Base-by-base conservation (phyloP, 2,329 filamentous ascomycete genomes). In the Bertia moriformis region DNA sequence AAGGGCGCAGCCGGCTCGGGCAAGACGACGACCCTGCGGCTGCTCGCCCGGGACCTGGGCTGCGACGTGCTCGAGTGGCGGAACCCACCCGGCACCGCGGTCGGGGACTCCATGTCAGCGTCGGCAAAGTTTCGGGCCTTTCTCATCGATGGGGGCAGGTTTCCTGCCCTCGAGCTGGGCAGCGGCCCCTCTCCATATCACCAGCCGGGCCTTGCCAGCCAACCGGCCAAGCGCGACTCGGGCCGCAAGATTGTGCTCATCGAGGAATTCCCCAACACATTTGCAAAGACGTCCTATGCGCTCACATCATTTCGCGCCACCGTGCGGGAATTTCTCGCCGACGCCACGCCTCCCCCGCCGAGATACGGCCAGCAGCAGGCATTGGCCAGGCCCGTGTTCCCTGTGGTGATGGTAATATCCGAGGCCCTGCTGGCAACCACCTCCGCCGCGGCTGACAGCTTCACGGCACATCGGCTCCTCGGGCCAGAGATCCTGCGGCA, bases 91-190 rank as follows among this genome's bases (percentile, higher is more conserved):
- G 73, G 70, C 1, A 71, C 71, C 1, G 53, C 66, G 2, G 71
- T 69, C 1, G 22, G 7, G 7, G 77, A 75, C 0, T 78, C 78
- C 38, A 65, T 77, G 33, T 88, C 87, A 1, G 69, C 78, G 20
- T 77, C 84, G 4, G 69, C 76, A 4, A 83, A 93, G 47, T 96
- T 98, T 51, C 85, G 93, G 48, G 89, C 96, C 44, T 98, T 96
- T 48, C 65, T 98, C 42, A 79, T 76, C 10, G 73, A 87, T 41
- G 80, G 85, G 40, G 81, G 85, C 41, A 83, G 79, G 45, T 94
- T 91, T 57, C 74, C 79, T 14, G 80, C 79, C 40, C 66, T 94
- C 36, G 69, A 81, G 42, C 56, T 30, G 18, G 18, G 35, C 29
- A 53, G 22, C 51, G 50, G n/a, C 27, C 29, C 19, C 43, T 42